These are phyloP conservation scores for Penicillium subrubescens DNA, from an alignment of 495 filamentous ascomycete genomes.

Conservation along the genomic window DNA sequence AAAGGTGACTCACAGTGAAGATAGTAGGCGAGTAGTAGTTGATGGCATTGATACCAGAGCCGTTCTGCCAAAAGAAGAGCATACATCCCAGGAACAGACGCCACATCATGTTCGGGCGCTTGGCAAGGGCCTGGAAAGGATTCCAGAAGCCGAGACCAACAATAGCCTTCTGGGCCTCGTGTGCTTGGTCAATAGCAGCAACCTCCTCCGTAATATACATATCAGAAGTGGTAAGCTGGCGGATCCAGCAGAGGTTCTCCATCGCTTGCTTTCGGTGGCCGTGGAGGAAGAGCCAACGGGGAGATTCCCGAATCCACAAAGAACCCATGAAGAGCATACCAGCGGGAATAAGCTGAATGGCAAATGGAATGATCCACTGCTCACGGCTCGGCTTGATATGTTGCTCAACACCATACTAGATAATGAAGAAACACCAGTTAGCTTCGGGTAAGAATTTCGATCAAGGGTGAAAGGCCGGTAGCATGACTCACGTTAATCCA, in stretches of 20 bases:
- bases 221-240: slow-evolving; percentile 60
- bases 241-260: slow-evolving; percentile 64
- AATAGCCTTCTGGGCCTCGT: slow-evolving; percentile 56
- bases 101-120: slow-evolving; percentile 52
- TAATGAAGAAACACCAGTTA: slow-evolving; percentile 9
- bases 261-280: slow-evolving; percentile 57
- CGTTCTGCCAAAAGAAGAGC: slow-evolving; percentile 70
- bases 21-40: slow-evolving; percentile 67
- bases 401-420: slow-evolving; percentile 43
- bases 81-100: slow-evolving; percentile 67
- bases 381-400: slow-evolving; percentile 35
- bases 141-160: slow-evolving; percentile 68
- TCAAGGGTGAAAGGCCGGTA: neutral
- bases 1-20: slow-evolving; percentile 40
- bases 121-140: slow-evolving; percentile 60
- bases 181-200: slow-evolving; percentile 59
- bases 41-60: slow-evolving; percentile 67
- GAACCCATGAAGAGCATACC: slow-evolving; percentile 51
- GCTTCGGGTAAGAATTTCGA: neutral
- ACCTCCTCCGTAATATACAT: slow-evolving; percentile 72
- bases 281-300: slow-evolving; percentile 59
- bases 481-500: slow-evolving; percentile 61
- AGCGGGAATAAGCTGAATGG: slow-evolving; percentile 58
- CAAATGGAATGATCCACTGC: slow-evolving; percentile 62
- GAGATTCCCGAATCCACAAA: slow-evolving; percentile 55